phyloP scores from a whole-genome alignment of 176 grass and related monocot genomes.

The Triticum monococcum region DNA sequence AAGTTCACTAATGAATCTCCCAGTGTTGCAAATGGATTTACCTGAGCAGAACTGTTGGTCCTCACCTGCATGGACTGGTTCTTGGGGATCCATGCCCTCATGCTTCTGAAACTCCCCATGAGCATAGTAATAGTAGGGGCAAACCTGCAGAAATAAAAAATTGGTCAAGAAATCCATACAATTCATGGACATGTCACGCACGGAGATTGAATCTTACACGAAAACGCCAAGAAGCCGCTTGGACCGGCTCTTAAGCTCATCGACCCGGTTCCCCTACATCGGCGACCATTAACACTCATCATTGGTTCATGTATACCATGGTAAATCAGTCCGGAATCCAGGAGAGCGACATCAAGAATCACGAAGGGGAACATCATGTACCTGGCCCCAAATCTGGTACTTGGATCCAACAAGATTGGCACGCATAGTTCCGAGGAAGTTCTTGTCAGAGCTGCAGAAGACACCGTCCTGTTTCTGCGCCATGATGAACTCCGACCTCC shows the following conservation, averaged over 20 bases:
- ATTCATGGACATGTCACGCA: neutral
- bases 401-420: conserved; percentile 85
- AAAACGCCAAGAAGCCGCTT: conserved; percentile 71
- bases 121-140: conserved; percentile 75
- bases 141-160: conserved; percentile 52
- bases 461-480: conserved; percentile 77
- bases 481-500: conserved; percentile 78
- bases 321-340: neutral
- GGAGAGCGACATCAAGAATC: neutral
- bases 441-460: conserved; percentile 61
- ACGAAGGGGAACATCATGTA: neutral
- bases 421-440: conserved; percentile 57
- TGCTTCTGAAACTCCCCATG: conserved; percentile 70
- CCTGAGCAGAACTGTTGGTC: conserved; percentile 55
- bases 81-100: conserved; percentile 76
- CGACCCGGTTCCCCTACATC: conserved; percentile 54
- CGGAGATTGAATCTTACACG: conserved; percentile 51
- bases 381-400: conserved; percentile 83
- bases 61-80: conserved; percentile 68
- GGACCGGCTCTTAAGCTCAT: conserved; percentile 53
- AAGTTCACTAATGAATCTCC: neutral
- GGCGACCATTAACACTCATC: neutral
- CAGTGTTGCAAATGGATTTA: neutral
- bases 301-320: neutral
- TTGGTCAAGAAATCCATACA: neutral